Percentiles rank a stretch among this genome's conserved stretches.
Evolutionary conservation across 108 stramenopile species (phyloP).

Genomic region (Hondaea fermentalgiana): DNA sequence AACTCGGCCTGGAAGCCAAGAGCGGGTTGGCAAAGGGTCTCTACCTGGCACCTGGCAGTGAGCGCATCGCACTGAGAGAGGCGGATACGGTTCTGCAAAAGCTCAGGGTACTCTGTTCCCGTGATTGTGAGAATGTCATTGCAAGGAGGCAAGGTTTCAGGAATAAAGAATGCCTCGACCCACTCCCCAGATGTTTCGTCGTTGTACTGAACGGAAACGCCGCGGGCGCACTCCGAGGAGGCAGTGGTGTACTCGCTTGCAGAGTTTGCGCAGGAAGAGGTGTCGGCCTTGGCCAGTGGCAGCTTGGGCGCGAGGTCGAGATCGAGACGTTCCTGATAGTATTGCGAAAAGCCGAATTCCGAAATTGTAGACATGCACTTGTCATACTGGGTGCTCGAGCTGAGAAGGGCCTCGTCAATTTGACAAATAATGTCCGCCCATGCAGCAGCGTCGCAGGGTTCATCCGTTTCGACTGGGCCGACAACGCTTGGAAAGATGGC

Average conservation of each 20-base stretch:
- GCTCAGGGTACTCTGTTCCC: neutral
- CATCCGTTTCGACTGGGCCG: neutral
- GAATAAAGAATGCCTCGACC: slow-evolving; percentile 1
- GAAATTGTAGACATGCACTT: neutral
- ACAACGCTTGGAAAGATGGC: neutral
- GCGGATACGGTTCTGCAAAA: neutral
- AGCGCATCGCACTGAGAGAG: neutral
- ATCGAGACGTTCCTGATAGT: neutral
- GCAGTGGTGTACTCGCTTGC: neutral
- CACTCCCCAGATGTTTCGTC: neutral
- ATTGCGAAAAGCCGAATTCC: neutral
- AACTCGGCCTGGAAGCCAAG: neutral
- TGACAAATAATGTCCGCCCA: neutral
- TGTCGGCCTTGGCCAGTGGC: neutral
- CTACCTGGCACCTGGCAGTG: neutral
- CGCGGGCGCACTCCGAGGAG: neutral
- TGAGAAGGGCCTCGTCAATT: neutral
- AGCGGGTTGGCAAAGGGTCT: neutral
- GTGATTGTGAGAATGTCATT: neutral
- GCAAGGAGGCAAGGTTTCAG: neutral
- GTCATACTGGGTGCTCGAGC: neutral
- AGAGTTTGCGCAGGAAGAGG: neutral
- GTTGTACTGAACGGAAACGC: neutral
- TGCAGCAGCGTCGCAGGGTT: neutral
- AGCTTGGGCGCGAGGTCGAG: neutral